Evolutionary conservation across 75 land plant species (phyloP).

Genomic region (Pinus albicaulis): DNA sequence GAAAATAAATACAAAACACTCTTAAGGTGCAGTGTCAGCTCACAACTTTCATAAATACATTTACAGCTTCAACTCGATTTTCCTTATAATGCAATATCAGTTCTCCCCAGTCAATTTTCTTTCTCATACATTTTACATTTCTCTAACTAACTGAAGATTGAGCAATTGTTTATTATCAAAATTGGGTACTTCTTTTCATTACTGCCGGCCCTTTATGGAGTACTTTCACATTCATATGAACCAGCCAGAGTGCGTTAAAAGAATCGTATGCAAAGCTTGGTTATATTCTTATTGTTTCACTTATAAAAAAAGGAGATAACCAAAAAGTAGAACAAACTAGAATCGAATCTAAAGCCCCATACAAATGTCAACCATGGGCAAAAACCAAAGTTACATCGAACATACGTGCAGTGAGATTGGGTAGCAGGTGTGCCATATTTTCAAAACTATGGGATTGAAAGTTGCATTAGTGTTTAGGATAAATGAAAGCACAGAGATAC

Average conservation of each 20-base stretch:
- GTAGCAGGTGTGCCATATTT: not conserved
- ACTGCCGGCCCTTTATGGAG: not conserved
- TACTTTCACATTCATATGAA: not conserved
- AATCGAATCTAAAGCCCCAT: not conserved
- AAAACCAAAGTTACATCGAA: not conserved
- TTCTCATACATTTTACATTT: not conserved
- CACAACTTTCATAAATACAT: not conserved
- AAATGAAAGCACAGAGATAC: not conserved
- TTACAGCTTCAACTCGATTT: not conserved
- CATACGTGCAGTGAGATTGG: not conserved
- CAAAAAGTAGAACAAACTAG: not conserved
- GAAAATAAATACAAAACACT: conserved; percentile 6
- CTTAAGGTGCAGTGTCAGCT: not conserved
- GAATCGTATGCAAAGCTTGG: not conserved
- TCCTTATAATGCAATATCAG: not conserved
- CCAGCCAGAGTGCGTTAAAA: not conserved
- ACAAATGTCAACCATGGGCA: not conserved
- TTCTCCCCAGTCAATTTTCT: not conserved
- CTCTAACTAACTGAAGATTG: not conserved
- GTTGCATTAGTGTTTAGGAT: not conserved
- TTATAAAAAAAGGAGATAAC: not conserved
- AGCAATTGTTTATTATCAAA: not conserved
- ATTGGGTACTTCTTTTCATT: not conserved
- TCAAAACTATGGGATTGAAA: not conserved
- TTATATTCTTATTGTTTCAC: not conserved